Percentiles rank a stretch among this genome's conserved stretches.
phyloP scores from a whole-genome alignment of 2,329 filamentous ascomycete genomes.

The Pseudocercospora musae region DNA sequence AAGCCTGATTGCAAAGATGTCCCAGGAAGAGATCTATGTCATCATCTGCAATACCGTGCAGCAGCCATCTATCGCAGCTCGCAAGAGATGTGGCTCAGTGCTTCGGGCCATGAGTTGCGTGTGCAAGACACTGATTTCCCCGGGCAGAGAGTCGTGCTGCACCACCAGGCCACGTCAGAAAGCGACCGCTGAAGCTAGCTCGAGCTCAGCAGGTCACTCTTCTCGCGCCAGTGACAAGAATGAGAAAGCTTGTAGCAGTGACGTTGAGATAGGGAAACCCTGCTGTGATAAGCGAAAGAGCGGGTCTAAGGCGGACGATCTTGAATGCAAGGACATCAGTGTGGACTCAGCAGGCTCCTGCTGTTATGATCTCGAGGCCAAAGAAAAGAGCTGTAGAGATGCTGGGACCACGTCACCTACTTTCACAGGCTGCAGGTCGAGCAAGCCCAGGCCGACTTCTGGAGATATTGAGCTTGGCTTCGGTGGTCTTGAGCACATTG shows the following conservation, averaged over 20 bases:
- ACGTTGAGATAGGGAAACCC: background rate
- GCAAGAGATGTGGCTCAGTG: background rate
- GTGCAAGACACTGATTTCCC: background rate
- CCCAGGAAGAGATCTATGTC: too few species aligned
- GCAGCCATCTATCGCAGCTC: background rate
- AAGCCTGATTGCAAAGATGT: too few species aligned
- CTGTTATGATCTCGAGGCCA: background rate
- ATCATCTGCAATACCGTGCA: background rate
- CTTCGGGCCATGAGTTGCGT: background rate
- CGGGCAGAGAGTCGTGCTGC: background rate
- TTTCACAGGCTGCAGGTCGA: background rate
- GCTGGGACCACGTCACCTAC: too few species aligned
- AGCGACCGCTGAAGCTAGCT: background rate
- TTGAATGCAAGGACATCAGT: too few species aligned
- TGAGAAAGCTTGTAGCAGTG: background rate
- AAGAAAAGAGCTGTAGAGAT: too few species aligned
- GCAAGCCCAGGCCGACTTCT: background rate
- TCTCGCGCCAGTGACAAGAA: background rate
- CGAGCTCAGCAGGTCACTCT: background rate
- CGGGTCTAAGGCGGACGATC: background rate
- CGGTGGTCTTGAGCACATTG: constrained; percentile 49
- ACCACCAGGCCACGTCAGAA: background rate
- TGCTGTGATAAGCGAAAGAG: background rate
- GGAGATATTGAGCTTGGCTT: background rate
- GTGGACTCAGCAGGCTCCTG: background rate